Base-by-base conservation (phyloP, 106 monocot genomes). In the Iris macrosiphon region DNA sequence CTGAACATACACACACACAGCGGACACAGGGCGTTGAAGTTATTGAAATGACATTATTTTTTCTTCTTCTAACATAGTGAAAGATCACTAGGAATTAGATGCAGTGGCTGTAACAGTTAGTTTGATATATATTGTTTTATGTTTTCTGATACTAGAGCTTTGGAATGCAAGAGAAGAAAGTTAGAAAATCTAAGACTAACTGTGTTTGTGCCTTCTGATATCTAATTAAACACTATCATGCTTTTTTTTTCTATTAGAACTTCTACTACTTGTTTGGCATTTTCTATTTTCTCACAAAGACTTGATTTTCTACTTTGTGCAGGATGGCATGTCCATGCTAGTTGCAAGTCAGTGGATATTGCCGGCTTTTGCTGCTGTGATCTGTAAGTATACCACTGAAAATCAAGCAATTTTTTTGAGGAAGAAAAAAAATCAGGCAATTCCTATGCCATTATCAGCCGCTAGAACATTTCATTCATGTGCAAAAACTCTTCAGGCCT, bases 331-430 rank as follows among this genome's bases (percentile, higher is more conserved):
- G 49, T 70, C 77, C 44, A 52, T 83, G 63, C 52, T 83, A 16
- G 28, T 78, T 24, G 72, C 77, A 49, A 67, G 67, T 42, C 87
- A 83, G 67, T 98, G 90, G 90, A 50, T 98, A 18, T 25, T 87
- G 42, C 91, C 91, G 48, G 52, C 66, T 39, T 71, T 81, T 59
- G 73, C 79, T 42, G 78, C 69, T 34, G 32, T 71, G 32, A 40
- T 72, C 6, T 71, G 98, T 98, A 74, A 89, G 93, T 71, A 60
- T 0, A 40, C 33, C 18, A 11, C 51, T 16, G 6, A 3, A 40
- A 16, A 23, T 45, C n/a, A 2, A 25, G 13, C 15, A 31, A 12
- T 43, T 29, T 10, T 2, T 40, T 25, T 31, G 6, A n/a, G n/a
- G n/a, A n/a, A n/a, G n/a, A n/a, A n/a, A n/a, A n/a, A n/a, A 2